These are phyloP conservation scores for Ormosia emarginata DNA, from an alignment of 306 rosid species.

Conservation along the genomic window DNA sequence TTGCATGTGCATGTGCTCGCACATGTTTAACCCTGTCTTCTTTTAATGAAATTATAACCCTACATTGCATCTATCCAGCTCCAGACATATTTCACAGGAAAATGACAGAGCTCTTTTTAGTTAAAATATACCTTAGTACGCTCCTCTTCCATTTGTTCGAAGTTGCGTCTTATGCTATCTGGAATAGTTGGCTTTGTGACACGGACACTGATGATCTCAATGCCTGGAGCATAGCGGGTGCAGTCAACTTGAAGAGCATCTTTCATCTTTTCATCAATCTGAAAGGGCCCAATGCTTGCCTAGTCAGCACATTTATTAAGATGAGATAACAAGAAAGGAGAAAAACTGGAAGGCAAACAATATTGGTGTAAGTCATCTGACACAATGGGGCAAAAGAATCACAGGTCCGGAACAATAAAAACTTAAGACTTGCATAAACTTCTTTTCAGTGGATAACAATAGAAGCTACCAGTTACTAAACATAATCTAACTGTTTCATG, in stretches of 20 bases:
- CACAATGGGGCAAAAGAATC: background rate
- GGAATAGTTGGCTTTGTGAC: slow-evolving; percentile 93
- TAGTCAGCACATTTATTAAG: background rate
- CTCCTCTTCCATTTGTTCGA: slow-evolving; percentile 93
- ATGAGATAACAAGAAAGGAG: background rate
- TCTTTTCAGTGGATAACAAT: background rate
- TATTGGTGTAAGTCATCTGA: background rate
- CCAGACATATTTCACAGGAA: slow-evolving; percentile 6
- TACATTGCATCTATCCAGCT: background rate
- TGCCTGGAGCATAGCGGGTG: slow-evolving; percentile 90
- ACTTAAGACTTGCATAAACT: slow-evolving; percentile 4
- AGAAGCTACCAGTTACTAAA: background rate
- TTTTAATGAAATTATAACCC: background rate
- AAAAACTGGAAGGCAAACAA: background rate
- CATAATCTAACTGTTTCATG: background rate
- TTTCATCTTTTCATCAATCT: slow-evolving; percentile 97
- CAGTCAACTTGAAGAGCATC: slow-evolving; percentile 94
- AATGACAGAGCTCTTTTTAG: background rate
- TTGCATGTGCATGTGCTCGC: background rate
- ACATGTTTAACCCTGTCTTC: background rate
- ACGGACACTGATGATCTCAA: slow-evolving; percentile 82
- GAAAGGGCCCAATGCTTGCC: slow-evolving; percentile 15
- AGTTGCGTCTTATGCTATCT: slow-evolving; percentile 63
- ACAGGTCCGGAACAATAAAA: background rate
- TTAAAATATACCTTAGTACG: slow-evolving; percentile 73